Conservation (phyloP, 352 stramenopile species). For the Pythium insidiosum region DNA sequence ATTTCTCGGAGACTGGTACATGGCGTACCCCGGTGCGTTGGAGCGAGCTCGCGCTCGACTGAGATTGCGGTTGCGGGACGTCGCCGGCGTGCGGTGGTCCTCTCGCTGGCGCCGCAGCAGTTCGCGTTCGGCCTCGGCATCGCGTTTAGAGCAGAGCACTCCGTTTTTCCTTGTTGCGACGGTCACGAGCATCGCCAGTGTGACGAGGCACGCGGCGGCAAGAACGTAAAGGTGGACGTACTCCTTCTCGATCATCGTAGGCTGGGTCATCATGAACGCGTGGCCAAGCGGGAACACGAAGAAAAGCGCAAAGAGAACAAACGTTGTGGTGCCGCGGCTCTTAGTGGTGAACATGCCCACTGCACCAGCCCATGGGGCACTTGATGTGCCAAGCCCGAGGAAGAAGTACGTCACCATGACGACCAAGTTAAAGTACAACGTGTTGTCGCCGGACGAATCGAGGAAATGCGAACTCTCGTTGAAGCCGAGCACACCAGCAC, state of each 20-base stretch:
- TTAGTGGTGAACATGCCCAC: slow-evolving; percentile 57
- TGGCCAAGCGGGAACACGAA: slow-evolving; percentile 39
- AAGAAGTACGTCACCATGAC: slow-evolving; percentile 72
- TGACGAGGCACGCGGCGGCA: slow-evolving; percentile 28
- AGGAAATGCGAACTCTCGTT: slow-evolving; percentile 47
- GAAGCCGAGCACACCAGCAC: slow-evolving; percentile 40
- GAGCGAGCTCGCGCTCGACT: slow-evolving; percentile 53
- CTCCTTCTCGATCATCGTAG: slow-evolving; percentile 26
- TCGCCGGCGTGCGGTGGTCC: slow-evolving; percentile 35
- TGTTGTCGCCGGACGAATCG: slow-evolving; percentile 22
- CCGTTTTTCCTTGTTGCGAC: slow-evolving; percentile 53
- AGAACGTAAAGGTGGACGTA: slow-evolving; percentile 53
- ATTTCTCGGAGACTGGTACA: slow-evolving; percentile 54
- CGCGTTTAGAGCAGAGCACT: slow-evolving; percentile 38
- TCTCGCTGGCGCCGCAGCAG: slow-evolving; percentile 29
- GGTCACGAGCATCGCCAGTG: slow-evolving; percentile 32
- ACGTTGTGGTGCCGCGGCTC: slow-evolving; percentile 35
- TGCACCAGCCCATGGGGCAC: slow-evolving; percentile 42
- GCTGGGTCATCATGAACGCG: slow-evolving; percentile 41
- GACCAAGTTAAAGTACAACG: slow-evolving; percentile 46
- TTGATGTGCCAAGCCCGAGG: slow-evolving; percentile 49
- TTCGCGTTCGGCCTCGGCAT: slow-evolving; percentile 28
- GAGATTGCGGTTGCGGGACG: slow-evolving; percentile 39
- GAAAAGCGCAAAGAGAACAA: slow-evolving; percentile 47
- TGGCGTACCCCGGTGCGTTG: slow-evolving; percentile 32